Percentiles rank a stretch among this genome's conserved stretches.
These are phyloP conservation scores for Stephanodiscus minutulus DNA, from an alignment of 108 stramenopile genomes.

Conservation along the genomic window DNA sequence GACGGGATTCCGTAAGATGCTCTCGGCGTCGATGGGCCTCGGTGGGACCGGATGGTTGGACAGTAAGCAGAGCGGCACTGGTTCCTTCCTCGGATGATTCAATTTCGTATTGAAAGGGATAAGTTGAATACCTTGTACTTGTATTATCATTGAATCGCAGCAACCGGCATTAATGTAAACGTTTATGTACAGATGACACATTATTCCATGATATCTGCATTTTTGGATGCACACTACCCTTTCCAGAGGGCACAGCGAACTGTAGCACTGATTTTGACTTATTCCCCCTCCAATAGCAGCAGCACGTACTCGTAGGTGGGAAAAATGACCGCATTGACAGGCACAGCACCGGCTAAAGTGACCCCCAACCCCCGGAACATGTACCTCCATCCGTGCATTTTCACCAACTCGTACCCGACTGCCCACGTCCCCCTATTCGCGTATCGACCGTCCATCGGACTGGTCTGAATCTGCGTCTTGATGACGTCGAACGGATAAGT, in stretches of 20 bases:
- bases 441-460: conserved; percentile 49
- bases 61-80: conserved; percentile 16
- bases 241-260: too few relatives aligned
- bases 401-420: conserved; percentile 54
- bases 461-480: conserved; percentile 85
- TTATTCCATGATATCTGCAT: too few relatives aligned
- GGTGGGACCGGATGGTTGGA: conserved; percentile 27
- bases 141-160: not conserved
- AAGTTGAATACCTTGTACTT: not conserved
- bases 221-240: too few relatives aligned
- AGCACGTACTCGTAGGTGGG: conserved; percentile 88
- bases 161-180: too few relatives aligned
- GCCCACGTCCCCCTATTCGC: conserved; percentile 42
- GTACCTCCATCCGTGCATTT: conserved; percentile 59
- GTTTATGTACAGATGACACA: too few relatives aligned
- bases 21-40: conserved; percentile 15
- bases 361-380: conserved; percentile 91
- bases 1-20: conserved; percentile 19
- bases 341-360: conserved; percentile 88
- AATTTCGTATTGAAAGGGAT: not conserved
- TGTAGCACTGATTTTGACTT: too few relatives aligned
- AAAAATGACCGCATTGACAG: conserved; percentile 93
- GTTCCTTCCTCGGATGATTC: conserved; percentile 36
- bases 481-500: conserved; percentile 93
- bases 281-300: conserved; percentile 33